Conservation (phyloP, 768 basidiomycete species). For the Lactifluus pinguis region DNA sequence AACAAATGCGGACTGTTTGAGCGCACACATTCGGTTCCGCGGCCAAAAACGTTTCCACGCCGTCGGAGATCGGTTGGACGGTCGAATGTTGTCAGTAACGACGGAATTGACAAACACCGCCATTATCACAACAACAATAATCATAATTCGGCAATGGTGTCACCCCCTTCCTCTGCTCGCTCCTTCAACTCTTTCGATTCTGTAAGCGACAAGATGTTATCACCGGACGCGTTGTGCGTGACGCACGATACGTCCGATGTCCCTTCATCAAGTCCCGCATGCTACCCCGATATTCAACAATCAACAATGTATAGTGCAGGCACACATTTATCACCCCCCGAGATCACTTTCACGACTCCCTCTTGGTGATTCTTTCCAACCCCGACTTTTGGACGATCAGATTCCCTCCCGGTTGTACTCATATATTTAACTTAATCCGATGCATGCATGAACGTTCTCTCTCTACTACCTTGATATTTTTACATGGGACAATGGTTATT, state of each 20-base stretch:
- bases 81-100: neutral
- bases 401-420: neutral
- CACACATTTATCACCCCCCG: neutral
- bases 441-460: neutral
- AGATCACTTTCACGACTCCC: neutral
- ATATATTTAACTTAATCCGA: neutral
- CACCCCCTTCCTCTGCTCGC: neutral
- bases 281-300: neutral
- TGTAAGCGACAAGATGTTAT: neutral
- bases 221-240: neutral
- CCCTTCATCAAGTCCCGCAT: neutral
- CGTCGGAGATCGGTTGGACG: neutral
- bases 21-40: constrained; percentile 64
- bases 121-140: neutral
- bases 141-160: neutral
- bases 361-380: neutral
- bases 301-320: neutral
- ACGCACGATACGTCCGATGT: neutral
- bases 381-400: neutral
- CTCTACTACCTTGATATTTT: no score
- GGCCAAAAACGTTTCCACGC: constrained; percentile 32
- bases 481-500: neutral
- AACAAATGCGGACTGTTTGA: constrained; percentile 74
- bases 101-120: neutral
- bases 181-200: neutral